Conservation (phyloP, 225 moss, liverwort and hornwort species). For the Sphagnum tenellum region DNA sequence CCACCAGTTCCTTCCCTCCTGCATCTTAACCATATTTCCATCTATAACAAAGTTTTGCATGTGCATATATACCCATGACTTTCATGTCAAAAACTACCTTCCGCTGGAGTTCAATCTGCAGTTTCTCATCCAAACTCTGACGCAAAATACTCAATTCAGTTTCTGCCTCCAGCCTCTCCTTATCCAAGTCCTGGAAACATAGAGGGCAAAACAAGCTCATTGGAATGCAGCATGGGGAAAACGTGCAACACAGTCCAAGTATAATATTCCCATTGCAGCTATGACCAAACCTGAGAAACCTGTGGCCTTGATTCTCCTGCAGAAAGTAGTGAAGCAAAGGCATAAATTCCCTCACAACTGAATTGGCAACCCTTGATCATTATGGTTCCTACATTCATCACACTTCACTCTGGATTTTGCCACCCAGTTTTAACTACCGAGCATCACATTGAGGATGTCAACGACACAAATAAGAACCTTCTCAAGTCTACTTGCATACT, state of each 20-base stretch:
- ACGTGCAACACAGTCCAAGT: background rate
- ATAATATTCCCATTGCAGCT: too few species aligned
- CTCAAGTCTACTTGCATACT: slow-evolving; percentile 41
- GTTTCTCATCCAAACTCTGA: slow-evolving; percentile 57
- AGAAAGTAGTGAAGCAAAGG: background rate
- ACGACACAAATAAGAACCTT: slow-evolving; percentile 16
- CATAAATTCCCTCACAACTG: too few species aligned
- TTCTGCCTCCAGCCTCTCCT: slow-evolving; percentile 68
- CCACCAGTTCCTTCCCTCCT: background rate
- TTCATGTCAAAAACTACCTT: slow-evolving; percentile 40
- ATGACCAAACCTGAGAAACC: background rate
- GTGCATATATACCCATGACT: background rate
- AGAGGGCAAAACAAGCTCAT: background rate
- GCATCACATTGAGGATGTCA: background rate
- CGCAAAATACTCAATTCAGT: slow-evolving; percentile 47
- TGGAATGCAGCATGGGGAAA: background rate
- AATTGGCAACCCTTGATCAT: too few species aligned
- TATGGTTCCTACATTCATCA: too few species aligned
- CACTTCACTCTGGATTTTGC: too few species aligned
- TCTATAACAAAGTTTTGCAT: background rate
- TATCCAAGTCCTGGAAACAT: slow-evolving; percentile 56
- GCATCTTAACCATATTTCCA: background rate
- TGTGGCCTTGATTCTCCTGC: background rate
- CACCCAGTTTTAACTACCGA: background rate
- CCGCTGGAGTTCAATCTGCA: slow-evolving; percentile 49